phyloP scores from a whole-genome alignment of 208 protist genomes.

The Crithidia brevicula region DNA sequence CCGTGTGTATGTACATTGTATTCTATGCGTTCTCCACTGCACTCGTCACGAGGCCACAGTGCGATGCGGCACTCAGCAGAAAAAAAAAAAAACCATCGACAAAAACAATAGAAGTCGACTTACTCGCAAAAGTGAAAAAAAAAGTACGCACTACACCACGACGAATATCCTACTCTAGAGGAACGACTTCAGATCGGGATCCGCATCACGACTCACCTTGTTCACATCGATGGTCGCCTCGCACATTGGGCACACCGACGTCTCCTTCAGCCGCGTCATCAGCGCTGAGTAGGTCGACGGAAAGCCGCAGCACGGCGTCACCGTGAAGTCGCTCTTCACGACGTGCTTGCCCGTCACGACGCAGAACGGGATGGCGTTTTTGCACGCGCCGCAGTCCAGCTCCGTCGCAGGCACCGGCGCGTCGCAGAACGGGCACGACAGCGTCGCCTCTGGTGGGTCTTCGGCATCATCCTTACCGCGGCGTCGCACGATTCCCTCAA shows the following conservation, averaged over 20 bases:
- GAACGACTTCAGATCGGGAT: constrained; percentile 71
- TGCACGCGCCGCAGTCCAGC: constrained; percentile 94
- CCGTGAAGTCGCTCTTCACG: constrained; percentile 86
- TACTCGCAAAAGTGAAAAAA: background rate
- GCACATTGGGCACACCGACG: constrained; percentile 86
- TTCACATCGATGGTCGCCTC: constrained; percentile 78
- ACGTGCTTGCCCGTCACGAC: constrained; percentile 94
- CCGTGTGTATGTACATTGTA: constrained; percentile 21
- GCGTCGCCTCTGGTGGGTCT: constrained; percentile 75
- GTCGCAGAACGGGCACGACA: constrained; percentile 95
- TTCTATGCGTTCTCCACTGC: background rate
- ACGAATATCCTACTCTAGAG: constrained; percentile 15
- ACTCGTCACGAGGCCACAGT: too few relatives aligned
- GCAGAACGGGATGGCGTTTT: constrained; percentile 96
- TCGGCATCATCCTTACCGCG: constrained; percentile 81
- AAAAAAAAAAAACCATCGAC: background rate
- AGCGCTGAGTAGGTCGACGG: constrained; percentile 83
- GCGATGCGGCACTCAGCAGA: too few relatives aligned
- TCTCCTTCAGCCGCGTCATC: constrained; percentile 67
- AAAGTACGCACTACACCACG: background rate
- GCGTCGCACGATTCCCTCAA: constrained; percentile 95
- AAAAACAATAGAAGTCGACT: background rate
- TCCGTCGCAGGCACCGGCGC: constrained; percentile 85
- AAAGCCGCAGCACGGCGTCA: constrained; percentile 93
- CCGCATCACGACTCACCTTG: constrained; percentile 63